phyloP scores from a whole-genome alignment of 805 yeast species.

The Starmerella stigmatis region DNA sequence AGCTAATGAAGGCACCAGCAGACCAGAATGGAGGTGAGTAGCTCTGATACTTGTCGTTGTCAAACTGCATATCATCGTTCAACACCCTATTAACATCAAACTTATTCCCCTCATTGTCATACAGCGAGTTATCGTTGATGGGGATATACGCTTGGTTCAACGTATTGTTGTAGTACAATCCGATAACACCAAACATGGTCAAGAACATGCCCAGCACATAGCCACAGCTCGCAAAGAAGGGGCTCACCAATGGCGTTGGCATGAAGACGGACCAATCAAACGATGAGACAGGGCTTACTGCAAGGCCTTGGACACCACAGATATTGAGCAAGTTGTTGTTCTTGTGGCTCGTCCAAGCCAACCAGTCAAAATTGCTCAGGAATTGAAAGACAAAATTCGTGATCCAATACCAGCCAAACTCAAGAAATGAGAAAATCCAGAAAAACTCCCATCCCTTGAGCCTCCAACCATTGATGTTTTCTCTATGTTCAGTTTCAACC shows the following conservation, averaged over 20 bases:
- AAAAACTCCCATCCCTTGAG: slow-evolving; percentile 45
- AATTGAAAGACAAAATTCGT: slow-evolving; percentile 58
- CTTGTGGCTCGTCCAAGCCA: slow-evolving; percentile 47
- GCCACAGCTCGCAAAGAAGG: slow-evolving; percentile 34
- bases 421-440: slow-evolving; percentile 35
- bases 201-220: slow-evolving; percentile 32
- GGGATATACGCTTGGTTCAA: slow-evolving; percentile 46
- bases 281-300: slow-evolving; percentile 44
- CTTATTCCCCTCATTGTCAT: slow-evolving; percentile 37
- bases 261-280: slow-evolving; percentile 39
- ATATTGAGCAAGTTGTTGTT: slow-evolving; percentile 40
- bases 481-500: slow-evolving; percentile 19
- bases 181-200: slow-evolving; percentile 28
- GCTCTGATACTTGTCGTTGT: slow-evolving; percentile 38
- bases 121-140: slow-evolving; percentile 37
- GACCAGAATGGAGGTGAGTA: slow-evolving; percentile 58
- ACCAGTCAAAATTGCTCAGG: slow-evolving; percentile 53
- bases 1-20: slow-evolving; percentile 49
- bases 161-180: slow-evolving; percentile 37
- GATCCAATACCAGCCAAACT: slow-evolving; percentile 52
- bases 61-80: slow-evolving; percentile 39
- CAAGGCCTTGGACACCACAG: slow-evolving; percentile 45
- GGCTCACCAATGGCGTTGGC: slow-evolving; percentile 33
- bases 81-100: slow-evolving; percentile 38
- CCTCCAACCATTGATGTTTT: slow-evolving; percentile 47